A percentile compares a stretch with the other conserved stretches of the same genome.
Evolutionary conservation across 352 stramenopile species (phyloP).

Genomic region (Pythium aristosporum): DNA sequence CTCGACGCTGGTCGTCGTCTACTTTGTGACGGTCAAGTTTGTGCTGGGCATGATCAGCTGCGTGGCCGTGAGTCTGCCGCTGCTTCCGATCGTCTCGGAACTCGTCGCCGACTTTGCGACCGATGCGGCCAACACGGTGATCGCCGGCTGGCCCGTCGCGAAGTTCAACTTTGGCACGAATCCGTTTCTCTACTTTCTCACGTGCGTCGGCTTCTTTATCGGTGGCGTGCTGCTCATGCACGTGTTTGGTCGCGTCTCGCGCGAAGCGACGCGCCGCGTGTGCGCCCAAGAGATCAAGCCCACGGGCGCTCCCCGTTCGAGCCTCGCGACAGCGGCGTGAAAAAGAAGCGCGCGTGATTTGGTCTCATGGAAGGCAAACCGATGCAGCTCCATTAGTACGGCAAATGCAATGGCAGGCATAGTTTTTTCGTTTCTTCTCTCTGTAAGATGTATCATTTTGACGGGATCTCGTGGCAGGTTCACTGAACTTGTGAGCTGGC

Average conservation of each 20-base stretch:
- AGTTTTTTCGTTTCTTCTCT: too few species aligned
- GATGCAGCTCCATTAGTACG: background rate
- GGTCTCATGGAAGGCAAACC: background rate
- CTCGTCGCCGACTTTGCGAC: conserved; percentile 29
- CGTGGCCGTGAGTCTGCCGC: conserved; percentile 26
- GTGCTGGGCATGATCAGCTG: conserved; percentile 34
- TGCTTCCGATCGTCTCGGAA: conserved; percentile 33
- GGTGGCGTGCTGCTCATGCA: conserved; percentile 29
- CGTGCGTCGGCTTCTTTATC: conserved; percentile 26
- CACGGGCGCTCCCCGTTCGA: background rate
- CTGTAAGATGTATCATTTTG: too few species aligned
- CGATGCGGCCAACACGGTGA: conserved; percentile 19
- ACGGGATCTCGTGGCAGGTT: too few species aligned
- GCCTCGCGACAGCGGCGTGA: too few species aligned
- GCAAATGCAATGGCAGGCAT: too few species aligned
- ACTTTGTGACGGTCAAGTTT: conserved; percentile 50
- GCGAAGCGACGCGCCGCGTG: conserved; percentile 22
- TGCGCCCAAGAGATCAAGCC: conserved; percentile 23
- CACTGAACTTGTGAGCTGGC: too few species aligned
- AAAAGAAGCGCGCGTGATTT: background rate
- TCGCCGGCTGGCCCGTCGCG: conserved; percentile 23
- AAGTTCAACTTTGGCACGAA: conserved; percentile 36
- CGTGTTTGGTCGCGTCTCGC: conserved; percentile 27
- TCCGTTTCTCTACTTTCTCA: conserved; percentile 30
- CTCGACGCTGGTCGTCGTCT: conserved; percentile 36